Evolutionary conservation across 768 basidiomycete species (phyloP).

Genomic region (Candolleomyces efflorescens): DNA sequence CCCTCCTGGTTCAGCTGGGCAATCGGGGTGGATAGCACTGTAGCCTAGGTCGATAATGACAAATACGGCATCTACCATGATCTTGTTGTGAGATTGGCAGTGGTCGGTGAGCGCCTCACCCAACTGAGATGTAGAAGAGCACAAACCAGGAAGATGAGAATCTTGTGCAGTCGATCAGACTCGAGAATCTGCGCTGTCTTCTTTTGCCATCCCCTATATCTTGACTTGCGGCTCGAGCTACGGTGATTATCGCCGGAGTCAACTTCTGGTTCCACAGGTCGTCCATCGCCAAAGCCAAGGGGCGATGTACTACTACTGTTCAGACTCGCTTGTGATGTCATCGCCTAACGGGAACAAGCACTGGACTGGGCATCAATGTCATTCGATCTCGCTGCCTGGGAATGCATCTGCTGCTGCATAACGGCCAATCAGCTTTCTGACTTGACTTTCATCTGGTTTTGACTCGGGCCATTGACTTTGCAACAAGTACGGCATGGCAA

Average conservation of each 20-base stretch:
- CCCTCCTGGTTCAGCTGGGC: slow-evolving; percentile 32
- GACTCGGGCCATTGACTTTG: no score
- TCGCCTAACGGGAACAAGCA: no score
- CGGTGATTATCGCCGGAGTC: no score
- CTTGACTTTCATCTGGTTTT: no score
- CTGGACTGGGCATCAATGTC: no score
- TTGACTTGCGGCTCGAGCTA: not conserved
- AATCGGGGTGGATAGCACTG: slow-evolving; percentile 55
- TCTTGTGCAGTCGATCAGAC: slow-evolving; percentile 46
- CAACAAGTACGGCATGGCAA: no score
- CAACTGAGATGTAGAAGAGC: not conserved
- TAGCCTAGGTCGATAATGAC: slow-evolving; percentile 72
- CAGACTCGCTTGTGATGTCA: no score
- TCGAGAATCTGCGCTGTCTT: slow-evolving; percentile 48
- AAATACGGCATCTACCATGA: slow-evolving; percentile 59
- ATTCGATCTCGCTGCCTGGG: not conserved
- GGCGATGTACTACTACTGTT: no score
- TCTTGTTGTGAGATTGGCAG: slow-evolving; percentile 26
- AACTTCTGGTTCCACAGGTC: no score
- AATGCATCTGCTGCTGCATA: not conserved
- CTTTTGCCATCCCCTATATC: slow-evolving; percentile 22
- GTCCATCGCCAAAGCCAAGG: no score
- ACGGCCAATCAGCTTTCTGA: no score
- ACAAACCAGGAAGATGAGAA: slow-evolving; percentile 56
- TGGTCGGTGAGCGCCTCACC: not conserved